Percentiles rank a stretch among this genome's conserved stretches.
Conservation (phyloP, 2,329 filamentous ascomycete species). For the Lecanosticta acicola region DNA sequence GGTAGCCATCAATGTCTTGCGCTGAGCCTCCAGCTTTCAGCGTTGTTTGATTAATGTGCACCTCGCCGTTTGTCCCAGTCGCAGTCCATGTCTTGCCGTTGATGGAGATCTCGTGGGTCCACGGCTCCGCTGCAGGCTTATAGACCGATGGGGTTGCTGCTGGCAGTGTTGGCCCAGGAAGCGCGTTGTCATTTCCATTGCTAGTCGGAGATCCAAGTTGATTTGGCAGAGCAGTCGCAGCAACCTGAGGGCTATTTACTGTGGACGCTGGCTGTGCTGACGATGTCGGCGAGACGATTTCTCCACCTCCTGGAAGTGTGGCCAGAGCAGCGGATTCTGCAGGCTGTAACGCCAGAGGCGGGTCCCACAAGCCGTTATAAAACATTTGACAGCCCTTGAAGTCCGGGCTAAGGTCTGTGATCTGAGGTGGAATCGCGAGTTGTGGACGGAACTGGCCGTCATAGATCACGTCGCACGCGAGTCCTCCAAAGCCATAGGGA, state of each 20-base stretch:
- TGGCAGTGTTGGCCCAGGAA: conserved; percentile 3
- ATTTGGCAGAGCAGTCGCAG: conserved; percentile 14
- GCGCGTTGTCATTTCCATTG: not conserved
- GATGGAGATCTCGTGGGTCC: conserved; percentile 12
- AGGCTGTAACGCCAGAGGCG: conserved; percentile 22
- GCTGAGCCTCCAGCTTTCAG: conserved; percentile 11
- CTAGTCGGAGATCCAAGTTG: conserved; percentile 3
- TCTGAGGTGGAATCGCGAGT: conserved; percentile 27
- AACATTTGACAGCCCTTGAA: conserved; percentile 27
- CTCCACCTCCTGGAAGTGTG: conserved; percentile 10
- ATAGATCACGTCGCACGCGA: conserved; percentile 23
- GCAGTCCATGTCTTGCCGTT: conserved; percentile 13
- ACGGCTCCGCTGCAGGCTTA: conserved; percentile 14
- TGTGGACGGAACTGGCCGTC: conserved; percentile 23
- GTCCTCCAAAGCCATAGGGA: conserved; percentile 7
- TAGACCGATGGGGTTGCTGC: not conserved
- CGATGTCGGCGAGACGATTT: not conserved
- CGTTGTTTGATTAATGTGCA: conserved; percentile 17
- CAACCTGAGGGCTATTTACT: conserved; percentile 11
- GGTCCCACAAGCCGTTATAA: conserved; percentile 30
- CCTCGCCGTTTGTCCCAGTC: conserved; percentile 10
- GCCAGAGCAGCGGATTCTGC: conserved; percentile 11
- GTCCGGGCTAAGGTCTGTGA: conserved; percentile 22
- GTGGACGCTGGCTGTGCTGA: conserved; percentile 12
- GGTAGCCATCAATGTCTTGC: conserved; percentile 13